These are phyloP conservation scores for Helminthosporium solani DNA, from an alignment of 2,329 filamentous ascomycete genomes.

Conservation along the genomic window DNA sequence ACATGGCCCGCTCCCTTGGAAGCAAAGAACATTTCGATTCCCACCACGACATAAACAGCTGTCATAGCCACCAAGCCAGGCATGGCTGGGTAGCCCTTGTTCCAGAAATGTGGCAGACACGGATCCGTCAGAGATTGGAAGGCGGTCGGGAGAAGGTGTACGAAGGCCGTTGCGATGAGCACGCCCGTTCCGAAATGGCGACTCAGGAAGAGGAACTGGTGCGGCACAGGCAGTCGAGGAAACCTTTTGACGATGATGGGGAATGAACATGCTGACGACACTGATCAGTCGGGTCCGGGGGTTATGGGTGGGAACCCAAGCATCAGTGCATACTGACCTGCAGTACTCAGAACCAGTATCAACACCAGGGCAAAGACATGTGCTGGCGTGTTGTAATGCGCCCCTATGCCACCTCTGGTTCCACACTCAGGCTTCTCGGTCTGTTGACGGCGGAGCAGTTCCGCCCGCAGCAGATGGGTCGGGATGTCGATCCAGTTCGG, in stretches of 20 bases:
- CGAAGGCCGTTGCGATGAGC: slow-evolving; percentile 44
- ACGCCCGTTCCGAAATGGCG: slow-evolving; percentile 45
- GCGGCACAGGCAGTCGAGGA: slow-evolving; percentile 39
- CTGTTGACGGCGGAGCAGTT: slow-evolving; percentile 52
- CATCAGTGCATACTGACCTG: slow-evolving; percentile 40
- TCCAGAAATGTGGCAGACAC: slow-evolving; percentile 45
- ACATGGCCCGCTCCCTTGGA: slow-evolving; percentile 64
- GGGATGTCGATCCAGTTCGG: slow-evolving; percentile 44
- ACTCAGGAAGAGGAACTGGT: slow-evolving; percentile 44
- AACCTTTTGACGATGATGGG: slow-evolving; percentile 44
- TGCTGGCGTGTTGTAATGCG: slow-evolving; percentile 56
- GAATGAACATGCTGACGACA: slow-evolving; percentile 40
- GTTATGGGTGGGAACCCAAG: too few relatives aligned
- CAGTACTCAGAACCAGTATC: slow-evolving; percentile 57
- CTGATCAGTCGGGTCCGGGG: slow-evolving; percentile 15
- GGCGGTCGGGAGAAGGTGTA: slow-evolving; percentile 45
- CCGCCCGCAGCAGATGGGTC: slow-evolving; percentile 49
- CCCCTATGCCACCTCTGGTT: slow-evolving; percentile 48
- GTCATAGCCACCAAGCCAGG: slow-evolving; percentile 44
- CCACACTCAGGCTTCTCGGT: slow-evolving; percentile 53
- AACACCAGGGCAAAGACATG: slow-evolving; percentile 61
- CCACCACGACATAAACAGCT: slow-evolving; percentile 64
- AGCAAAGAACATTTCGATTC: slow-evolving; percentile 86
- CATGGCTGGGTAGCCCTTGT: slow-evolving; percentile 42
- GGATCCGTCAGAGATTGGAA: slow-evolving; percentile 43